phyloP scores from a whole-genome alignment of 2,329 filamentous ascomycete species.

The Fonsecaea pedrosoi region DNA sequence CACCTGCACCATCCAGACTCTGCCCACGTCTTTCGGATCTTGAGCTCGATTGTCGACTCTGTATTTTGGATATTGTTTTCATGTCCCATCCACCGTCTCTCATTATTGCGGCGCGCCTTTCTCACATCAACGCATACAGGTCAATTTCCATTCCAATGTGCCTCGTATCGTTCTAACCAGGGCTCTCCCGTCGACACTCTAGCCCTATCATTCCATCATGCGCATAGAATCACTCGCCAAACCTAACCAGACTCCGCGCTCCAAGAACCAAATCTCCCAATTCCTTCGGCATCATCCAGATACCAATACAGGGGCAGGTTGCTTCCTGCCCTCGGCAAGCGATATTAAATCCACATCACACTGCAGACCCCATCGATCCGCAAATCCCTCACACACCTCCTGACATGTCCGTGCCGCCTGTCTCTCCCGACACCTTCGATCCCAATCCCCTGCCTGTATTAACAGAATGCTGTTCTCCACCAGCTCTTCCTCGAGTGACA shows the following conservation, averaged over 20 bases:
- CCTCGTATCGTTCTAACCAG: constrained; percentile 3
- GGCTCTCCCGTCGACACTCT: background rate
- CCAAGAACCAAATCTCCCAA: constrained; percentile 2
- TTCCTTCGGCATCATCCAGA: background rate
- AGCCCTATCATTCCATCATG: background rate
- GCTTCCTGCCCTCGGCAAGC: constrained; percentile 5
- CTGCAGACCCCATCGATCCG: constrained; percentile 51
- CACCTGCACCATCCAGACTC: background rate
- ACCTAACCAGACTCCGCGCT: background rate
- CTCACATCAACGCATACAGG: background rate
- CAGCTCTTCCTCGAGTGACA: constrained; percentile 80
- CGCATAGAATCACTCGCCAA: background rate
- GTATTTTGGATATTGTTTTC: background rate
- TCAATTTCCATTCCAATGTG: background rate
- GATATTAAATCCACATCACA: constrained; percentile 28
- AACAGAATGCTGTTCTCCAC: constrained; percentile 82
- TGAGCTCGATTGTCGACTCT: background rate
- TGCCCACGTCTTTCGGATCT: background rate
- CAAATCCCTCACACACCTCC: constrained; percentile 90
- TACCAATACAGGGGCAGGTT: constrained; percentile 11
- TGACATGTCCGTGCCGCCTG: constrained; percentile 85
- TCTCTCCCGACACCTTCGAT: constrained; percentile 73
- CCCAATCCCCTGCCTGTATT: constrained; percentile 83
- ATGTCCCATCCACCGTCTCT: background rate
- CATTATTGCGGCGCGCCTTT: background rate